A percentile compares a stretch with the other conserved stretches of the same genome.
phyloP scores from a whole-genome alignment of 1,284 basidiomycete genomes.

The Laetiporus sulphureus region DNA sequence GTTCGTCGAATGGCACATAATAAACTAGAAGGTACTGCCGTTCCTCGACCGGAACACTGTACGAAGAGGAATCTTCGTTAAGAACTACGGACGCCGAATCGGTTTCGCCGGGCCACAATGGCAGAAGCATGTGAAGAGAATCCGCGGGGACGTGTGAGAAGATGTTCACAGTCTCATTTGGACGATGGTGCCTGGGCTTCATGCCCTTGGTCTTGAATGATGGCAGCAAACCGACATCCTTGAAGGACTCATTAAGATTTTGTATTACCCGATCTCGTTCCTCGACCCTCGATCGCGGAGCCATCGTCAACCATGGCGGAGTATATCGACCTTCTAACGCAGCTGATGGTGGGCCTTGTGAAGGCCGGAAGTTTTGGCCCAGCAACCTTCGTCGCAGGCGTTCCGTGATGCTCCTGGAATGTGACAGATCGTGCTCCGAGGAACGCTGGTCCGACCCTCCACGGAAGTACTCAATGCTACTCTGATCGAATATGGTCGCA shows the following conservation, averaged over 20 bases:
- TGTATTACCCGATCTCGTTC: slow-evolving; percentile 60
- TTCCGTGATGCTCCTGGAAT: slow-evolving; percentile 14
- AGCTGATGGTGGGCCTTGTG: slow-evolving; percentile 13
- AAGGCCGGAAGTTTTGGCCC: slow-evolving; percentile 16
- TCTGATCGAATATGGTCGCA: slow-evolving; percentile 59
- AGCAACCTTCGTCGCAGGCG: slow-evolving; percentile 19
- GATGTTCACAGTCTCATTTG: slow-evolving; percentile 33
- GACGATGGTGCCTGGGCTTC: slow-evolving; percentile 26
- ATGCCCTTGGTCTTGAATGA: slow-evolving; percentile 30
- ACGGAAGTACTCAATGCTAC: slow-evolving; percentile 45
- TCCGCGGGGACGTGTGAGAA: slow-evolving; percentile 61
- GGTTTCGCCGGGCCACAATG: slow-evolving; percentile 72
- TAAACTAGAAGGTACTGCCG: slow-evolving; percentile 69
- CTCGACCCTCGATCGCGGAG: slow-evolving; percentile 56
- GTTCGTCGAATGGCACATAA: slow-evolving; percentile 47
- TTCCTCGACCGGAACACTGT: slow-evolving; percentile 39
- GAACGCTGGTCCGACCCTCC: slow-evolving; percentile 21
- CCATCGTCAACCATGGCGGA: slow-evolving; percentile 66
- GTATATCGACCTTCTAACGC: slow-evolving; percentile 24
- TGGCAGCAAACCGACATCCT: slow-evolving; percentile 71
- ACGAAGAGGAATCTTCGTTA: slow-evolving; percentile 28
- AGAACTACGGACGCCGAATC: slow-evolving; percentile 33
- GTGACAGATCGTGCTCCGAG: slow-evolving; percentile 19
- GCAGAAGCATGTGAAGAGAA: slow-evolving; percentile 73
- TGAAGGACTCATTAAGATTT: slow-evolving; percentile 67